Evolutionary conservation across 2,329 filamentous ascomycete species (phyloP), one percentile per base, ranked within the genome.

Genomic region (Claviceps spartinae): DNA sequence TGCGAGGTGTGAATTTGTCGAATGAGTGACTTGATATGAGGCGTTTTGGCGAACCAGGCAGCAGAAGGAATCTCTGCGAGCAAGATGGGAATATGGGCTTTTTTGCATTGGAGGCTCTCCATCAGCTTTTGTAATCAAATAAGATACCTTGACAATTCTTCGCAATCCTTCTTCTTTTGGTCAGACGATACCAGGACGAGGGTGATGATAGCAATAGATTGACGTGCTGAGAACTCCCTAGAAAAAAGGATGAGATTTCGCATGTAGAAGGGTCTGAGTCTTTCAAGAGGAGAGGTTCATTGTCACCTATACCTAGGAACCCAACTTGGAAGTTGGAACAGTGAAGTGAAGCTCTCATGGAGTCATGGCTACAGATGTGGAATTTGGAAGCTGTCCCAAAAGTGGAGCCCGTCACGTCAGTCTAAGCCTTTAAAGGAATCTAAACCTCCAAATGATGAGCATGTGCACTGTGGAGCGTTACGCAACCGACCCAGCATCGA

Each of bases 391-490:
- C 40, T 36, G 34, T 20, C 37, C 36, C 26, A 14, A 44, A 53
- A 53, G 52, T 50, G 52, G 52, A 38, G 34, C 51, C 14, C 30
- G 44, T 4, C 30, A 18, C 20, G 24, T 34, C 44, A 46, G 44
- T 26, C 34, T 7, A 24, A 20, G 26, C 44, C 6, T 26, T 11
- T 42, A n/a, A 43, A 34, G 30, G 30, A 34, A 34, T 34, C 30
- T 9, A 34, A 42, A 34, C 42, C 22, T 14, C 11, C n/a, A 20
- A n/a, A 41, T 45, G 20, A 49, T 40, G 45, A 52, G 41, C 30
- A 49, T 44, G 43, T 47, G 24, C 20, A 51, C 26, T 20, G 51
- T 47, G 51, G 47, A 24, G 46, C 40, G 44, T 52, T 52, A 48
- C 50, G 40, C 46, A 52, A 52, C 45, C 38, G 45, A 41, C 24